phyloP scores from a whole-genome alignment of 805 yeast genomes.

The Pichia eremophila region DNA sequence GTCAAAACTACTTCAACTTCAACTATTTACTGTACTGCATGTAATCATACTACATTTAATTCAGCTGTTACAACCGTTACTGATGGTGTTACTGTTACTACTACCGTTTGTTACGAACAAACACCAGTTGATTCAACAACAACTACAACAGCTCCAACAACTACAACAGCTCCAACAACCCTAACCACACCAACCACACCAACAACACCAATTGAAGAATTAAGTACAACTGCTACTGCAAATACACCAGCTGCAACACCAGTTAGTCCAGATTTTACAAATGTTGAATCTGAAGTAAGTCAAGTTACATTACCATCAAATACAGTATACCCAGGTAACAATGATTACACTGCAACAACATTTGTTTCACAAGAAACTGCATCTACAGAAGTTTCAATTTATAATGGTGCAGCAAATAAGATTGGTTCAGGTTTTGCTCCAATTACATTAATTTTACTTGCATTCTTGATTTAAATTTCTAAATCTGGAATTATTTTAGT shows the following conservation, averaged over 20 bases:
- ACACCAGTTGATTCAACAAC: conserved; percentile 1
- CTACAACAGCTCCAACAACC: not conserved
- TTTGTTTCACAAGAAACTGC: not conserved
- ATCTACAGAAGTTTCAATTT: not conserved
- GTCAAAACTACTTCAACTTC: not conserved
- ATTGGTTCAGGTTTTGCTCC: not conserved
- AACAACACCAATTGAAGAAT: not conserved
- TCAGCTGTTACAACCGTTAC: conserved; percentile 1
- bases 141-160: not conserved
- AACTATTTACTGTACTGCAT: conserved; percentile 1
- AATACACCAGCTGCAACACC: not conserved
- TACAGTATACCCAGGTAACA: not conserved
- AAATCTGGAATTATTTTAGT: not conserved
- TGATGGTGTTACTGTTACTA: not conserved
- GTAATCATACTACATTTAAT: conserved; percentile 1
- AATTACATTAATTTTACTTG: not conserved
- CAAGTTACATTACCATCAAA: not conserved
- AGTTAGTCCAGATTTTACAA: not conserved
- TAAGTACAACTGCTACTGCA: not conserved
- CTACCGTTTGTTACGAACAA: not conserved
- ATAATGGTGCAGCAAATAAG: not conserved
- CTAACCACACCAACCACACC: not conserved
- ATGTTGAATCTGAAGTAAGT: not conserved
- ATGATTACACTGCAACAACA: not conserved
- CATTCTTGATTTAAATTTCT: not conserved